These are phyloP conservation scores for Cyclospora cayetanensis DNA, from an alignment of 169 alveolate species.

Conservation along the genomic window DNA sequence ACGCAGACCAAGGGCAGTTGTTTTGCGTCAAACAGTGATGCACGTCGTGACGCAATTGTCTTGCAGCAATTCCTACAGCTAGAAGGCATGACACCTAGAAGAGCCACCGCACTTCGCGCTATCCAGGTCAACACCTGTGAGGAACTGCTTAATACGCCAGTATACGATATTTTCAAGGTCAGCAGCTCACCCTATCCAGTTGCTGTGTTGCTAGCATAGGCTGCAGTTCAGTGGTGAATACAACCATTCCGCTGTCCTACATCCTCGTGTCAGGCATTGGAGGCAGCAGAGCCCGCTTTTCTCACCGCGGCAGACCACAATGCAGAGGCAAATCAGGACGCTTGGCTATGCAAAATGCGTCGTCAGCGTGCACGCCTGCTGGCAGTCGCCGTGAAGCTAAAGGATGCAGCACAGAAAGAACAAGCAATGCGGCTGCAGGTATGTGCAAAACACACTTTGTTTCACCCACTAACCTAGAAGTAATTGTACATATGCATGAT, in stretches of 20 bases:
- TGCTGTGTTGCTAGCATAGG: too few relatives aligned
- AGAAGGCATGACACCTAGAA: slow-evolving; percentile 53
- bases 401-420: slow-evolving; percentile 50
- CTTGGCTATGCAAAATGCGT: not conserved
- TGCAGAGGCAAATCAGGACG: not conserved
- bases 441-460: not conserved
- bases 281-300: slow-evolving; percentile 54
- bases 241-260: too few relatives aligned
- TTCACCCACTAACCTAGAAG: not conserved
- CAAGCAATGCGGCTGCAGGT: slow-evolving; percentile 53
- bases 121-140: slow-evolving; percentile 30
- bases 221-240: too few relatives aligned
- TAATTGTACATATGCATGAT: not conserved
- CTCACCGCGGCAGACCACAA: not conserved
- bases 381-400: slow-evolving; percentile 50
- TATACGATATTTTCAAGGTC: slow-evolving; percentile 39
- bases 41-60: not conserved
- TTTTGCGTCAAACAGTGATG: not conserved
- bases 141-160: slow-evolving; percentile 2
- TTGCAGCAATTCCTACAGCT: slow-evolving; percentile 41
- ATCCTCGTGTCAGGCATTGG: slow-evolving; percentile 15
- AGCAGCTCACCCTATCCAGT: not conserved
- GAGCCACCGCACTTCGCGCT: slow-evolving; percentile 48
- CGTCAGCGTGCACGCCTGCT: slow-evolving; percentile 49
- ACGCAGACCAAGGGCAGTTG: not conserved